Evolutionary conservation across 2,329 filamentous ascomycete species (phyloP).

Genomic region (Furcasterigmium furcatum): DNA sequence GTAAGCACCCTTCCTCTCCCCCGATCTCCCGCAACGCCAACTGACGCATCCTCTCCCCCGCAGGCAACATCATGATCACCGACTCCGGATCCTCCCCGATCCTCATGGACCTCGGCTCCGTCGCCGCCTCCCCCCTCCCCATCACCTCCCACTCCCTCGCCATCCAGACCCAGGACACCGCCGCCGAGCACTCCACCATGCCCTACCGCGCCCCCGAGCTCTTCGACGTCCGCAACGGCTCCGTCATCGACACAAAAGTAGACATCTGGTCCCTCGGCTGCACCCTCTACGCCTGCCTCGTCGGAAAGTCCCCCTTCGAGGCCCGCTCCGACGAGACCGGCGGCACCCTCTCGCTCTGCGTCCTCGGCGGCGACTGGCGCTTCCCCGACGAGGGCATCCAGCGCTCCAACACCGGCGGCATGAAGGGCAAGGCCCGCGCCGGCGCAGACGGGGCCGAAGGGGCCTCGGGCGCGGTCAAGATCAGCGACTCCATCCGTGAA

Average conservation of each 20-base stretch:
- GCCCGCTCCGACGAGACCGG: constrained; percentile 94
- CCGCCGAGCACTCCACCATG: constrained; percentile 97
- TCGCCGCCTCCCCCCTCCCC: constrained; percentile 81
- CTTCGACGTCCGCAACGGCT: constrained; percentile 94
- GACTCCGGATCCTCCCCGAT: constrained; percentile 86
- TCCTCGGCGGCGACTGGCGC: constrained; percentile 90
- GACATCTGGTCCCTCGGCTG: constrained; percentile 98
- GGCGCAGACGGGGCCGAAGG: constrained; percentile 19
- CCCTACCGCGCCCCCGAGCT: constrained; percentile 96
- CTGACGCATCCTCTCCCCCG: neutral
- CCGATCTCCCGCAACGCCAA: neutral
- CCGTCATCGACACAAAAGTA: constrained; percentile 89
- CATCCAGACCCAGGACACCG: constrained; percentile 88
- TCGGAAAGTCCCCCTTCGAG: constrained; percentile 96
- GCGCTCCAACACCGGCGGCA: constrained; percentile 35
- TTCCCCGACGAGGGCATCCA: constrained; percentile 81
- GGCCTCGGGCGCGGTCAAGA: constrained; percentile 42
- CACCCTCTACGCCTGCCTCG: constrained; percentile 94
- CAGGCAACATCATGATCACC: constrained; percentile 96
- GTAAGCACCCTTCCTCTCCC: constrained; percentile 43
- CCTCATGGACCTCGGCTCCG: constrained; percentile 94
- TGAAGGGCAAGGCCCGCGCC: constrained; percentile 18
- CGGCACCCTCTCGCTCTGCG: constrained; percentile 87
- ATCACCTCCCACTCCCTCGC: constrained; percentile 90
- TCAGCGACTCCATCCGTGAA: constrained; percentile 81